These are phyloP conservation scores for Hirsutella rhossiliensis DNA, from an alignment of 2,329 filamentous ascomycete species.

Conservation along the genomic window DNA sequence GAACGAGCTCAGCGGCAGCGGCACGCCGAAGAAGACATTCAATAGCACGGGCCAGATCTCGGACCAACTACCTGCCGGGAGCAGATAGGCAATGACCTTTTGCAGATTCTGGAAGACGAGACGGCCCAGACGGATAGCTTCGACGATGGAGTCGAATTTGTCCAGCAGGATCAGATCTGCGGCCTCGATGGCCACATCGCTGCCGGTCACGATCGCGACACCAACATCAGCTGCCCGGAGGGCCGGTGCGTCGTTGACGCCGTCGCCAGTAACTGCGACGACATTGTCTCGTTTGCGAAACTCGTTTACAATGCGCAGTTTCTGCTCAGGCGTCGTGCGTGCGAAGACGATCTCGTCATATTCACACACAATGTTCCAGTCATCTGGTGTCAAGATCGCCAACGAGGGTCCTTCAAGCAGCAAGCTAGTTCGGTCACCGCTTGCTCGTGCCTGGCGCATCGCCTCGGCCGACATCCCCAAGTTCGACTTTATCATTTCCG, in stretches of 20 bases:
- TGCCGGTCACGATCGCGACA: slow-evolving; percentile 54
- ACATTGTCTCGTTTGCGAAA: slow-evolving; percentile 46
- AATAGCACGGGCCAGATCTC: slow-evolving; percentile 45
- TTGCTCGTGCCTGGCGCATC: slow-evolving; percentile 3
- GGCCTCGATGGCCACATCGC: slow-evolving; percentile 51
- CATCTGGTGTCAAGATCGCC: slow-evolving; percentile 36
- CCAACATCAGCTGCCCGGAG: slow-evolving; percentile 55
- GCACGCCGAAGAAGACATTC: slow-evolving; percentile 44
- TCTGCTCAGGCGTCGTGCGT: slow-evolving; percentile 56
- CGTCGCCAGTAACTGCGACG: slow-evolving; percentile 64
- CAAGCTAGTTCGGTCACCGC: slow-evolving; percentile 12
- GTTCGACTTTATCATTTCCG: too few relatives aligned
- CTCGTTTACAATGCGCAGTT: slow-evolving; percentile 60
- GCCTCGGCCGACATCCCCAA: too few relatives aligned
- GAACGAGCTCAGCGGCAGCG: slow-evolving; percentile 36
- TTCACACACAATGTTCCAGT: slow-evolving; percentile 33
- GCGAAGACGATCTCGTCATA: slow-evolving; percentile 55
- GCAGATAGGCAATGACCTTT: slow-evolving; percentile 29
- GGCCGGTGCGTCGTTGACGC: slow-evolving; percentile 55
- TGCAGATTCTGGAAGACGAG: slow-evolving; percentile 29
- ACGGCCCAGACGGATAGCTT: slow-evolving; percentile 40
- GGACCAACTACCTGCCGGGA: slow-evolving; percentile 40
- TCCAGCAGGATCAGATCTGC: slow-evolving; percentile 58
- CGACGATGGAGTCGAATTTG: slow-evolving; percentile 59
- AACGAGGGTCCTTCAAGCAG: slow-evolving; percentile 45